Base-by-base conservation (phyloP, 2,329 filamentous ascomycete species). In the Metarhizium humberi region DNA sequence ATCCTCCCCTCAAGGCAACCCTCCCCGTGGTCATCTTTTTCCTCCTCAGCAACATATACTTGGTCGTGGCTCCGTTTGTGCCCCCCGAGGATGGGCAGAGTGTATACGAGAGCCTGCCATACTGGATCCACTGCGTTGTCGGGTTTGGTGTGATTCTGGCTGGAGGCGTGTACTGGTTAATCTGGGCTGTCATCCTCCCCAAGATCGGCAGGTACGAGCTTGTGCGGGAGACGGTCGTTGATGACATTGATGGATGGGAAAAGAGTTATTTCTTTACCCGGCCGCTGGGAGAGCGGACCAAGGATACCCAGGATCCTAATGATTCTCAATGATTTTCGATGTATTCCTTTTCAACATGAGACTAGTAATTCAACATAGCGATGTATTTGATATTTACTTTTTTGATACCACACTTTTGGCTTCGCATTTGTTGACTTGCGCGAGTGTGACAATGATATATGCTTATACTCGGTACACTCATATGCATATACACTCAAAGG, bases 201-300 rank as follows among this genome's bases (percentile, higher is more conserved):
- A 74, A 71, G 62, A 57, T 82, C 36, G 79, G 79, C 14, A 63
- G 64, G 0, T 83, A 87, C 62, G 73, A 80, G 61, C 72, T 87
- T 10, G 73, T 81, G 2, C 75, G 78, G 55, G 78, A 84, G 66
- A 74, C 71, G 0, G 66, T 75, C 2, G 67, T 85, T 7, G 79
- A 82, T 57, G 74, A 75, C 0, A 74, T 80, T 46, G 83, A 86
- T 64, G 82, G 84, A 2, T 86, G 84, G 84, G 81, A 82, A 60
- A 72, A 79, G 36, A 80, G 71, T 54, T 73, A 79, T 2, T 84
- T 85, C 62, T 67, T 73, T 2, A 73, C 65, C 56, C 65, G 72
- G 58, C 76, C 78, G 5, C 55, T 64, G 36, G 58, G 56, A 4
- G 20, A 42, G 7, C 6, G 10, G 34, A 18, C n/a, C 14, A 38